Evolutionary conservation across 768 basidiomycete species (phyloP), one percentile per base, ranked within the genome.

Genomic region (Obba rivulosa): DNA sequence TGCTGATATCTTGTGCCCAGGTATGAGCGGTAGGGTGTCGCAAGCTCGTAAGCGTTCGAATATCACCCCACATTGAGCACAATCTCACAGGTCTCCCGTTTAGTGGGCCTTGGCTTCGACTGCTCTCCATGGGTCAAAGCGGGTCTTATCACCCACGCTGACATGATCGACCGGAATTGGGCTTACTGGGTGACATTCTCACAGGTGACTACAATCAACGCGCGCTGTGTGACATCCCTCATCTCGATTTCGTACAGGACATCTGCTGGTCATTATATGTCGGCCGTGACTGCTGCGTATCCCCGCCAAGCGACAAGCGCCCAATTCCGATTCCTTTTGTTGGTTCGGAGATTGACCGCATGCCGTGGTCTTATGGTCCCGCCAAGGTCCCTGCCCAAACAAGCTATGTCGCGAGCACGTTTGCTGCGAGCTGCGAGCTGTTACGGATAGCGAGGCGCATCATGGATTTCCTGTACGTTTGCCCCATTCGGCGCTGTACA

Each of bases 241-340:
- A 36, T 23, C 13, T 23, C 14, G 5, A 3, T 20, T 47, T 8
- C 43, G n/a, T n/a, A n/a, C 28, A 31, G 28, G 81, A 83, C 46
- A 76, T 80, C 4, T 81, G 78, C 44, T 83, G 81, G 81, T 79
- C 78, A 1, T 66, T 83, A 0, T 81, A 81, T 43, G 79, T 82
- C n/a, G 81, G 81, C 8, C 72, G 81, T 17, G 80, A 82, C 45
- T 78, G 76, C 58, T 74, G 71, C 46, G 69, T 80, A 20, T 59
- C 74, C 1, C 58, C 65, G 7, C 72, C 70, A 2, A 60, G 66
- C 20, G 67, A 68, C 23, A 51, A 60, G 21, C 64, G 68, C 36
- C 62, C 60, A 14, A 67, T 78, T 43, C 68, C 74, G 0, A 65
- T 76, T 46, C 78, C 79, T 2, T 72, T 71, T 49, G 72, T 78